Evolutionary conservation across 805 yeast species (phyloP), one percentile per base, ranked within the genome.

Genomic region (Blastobotrys mokoenaii): DNA sequence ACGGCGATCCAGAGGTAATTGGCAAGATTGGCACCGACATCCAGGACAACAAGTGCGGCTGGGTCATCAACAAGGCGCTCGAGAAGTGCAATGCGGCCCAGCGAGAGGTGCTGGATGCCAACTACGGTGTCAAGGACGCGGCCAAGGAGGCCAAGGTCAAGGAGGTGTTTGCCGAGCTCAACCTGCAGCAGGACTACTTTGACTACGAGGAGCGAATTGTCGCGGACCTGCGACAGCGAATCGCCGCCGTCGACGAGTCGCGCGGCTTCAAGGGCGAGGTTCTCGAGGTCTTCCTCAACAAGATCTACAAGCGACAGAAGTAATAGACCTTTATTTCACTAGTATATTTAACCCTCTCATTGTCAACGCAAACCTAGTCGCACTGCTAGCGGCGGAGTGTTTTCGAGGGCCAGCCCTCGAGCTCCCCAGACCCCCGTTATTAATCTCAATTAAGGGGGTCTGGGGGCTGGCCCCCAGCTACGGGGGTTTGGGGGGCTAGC

Each of bases 21-120:
- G 99, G 99, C 52, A 93, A 93, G 74, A 87, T 93, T 56, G 99
- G 99, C 56, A 93, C 98, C 49, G 99, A 93, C 65, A 93, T 93
- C 62, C 84, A 84, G 70, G 99, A 93, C 69, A 93, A 93, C 78
- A 93, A 93, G 69, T 93, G 99, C 68, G 84, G 96, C 38, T 93
- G 99, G 99, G 80, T 93, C 46, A 77, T 93, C 59, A 93, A 93
- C 73, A 84, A 86, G 56, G 98, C 98, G 6, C 76, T 93, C 58
- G 75, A 82, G 63, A 69, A 80, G 54, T 90, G 77, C 44, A 73
- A 77, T 22, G 77, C 87, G 36, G 93, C 80, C 52, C 97, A 93
- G 71, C 83, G 97, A 67, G 65, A 72, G 54, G 48, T 83, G 2
- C 76, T 93, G 54, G 97, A 93, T 60, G 81, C 72, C 40, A 86